phyloP scores from a whole-genome alignment of 2,329 filamentous ascomycete genomes.

The Aureobasidium sp. region DNA sequence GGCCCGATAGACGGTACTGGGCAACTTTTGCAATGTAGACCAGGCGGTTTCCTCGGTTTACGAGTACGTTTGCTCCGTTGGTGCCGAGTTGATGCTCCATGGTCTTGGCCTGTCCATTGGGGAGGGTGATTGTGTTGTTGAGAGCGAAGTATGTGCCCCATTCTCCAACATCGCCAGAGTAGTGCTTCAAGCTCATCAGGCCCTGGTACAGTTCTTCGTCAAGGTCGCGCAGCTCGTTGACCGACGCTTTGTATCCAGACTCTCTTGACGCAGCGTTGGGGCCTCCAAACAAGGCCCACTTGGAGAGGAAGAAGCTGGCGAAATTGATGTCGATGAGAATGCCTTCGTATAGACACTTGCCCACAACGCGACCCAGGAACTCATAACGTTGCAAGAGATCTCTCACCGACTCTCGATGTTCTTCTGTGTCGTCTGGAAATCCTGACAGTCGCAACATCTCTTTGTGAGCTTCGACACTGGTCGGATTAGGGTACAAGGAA shows the following conservation, averaged over 20 bases:
- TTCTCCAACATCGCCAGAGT: constrained; percentile 68
- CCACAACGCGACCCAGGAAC: constrained; percentile 84
- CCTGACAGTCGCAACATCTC: constrained; percentile 30
- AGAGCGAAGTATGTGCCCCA: constrained; percentile 85
- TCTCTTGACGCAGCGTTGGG: constrained; percentile 54
- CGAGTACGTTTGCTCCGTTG: constrained; percentile 63
- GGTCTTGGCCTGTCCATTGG: constrained; percentile 41
- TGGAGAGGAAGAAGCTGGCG: constrained; percentile 89
- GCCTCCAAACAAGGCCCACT: constrained; percentile 76
- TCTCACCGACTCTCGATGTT: constrained; percentile 49
- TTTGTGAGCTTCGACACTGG: constrained; percentile 19
- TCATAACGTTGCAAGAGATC: constrained; percentile 69
- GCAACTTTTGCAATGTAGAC: constrained; percentile 93
- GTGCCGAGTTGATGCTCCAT: constrained; percentile 67
- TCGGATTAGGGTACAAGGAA: constrained; percentile 80
- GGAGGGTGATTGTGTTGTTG: constrained; percentile 52
- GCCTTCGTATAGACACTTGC: constrained; percentile 95
- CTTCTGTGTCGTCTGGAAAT: constrained; percentile 43
- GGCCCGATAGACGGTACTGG: constrained; percentile 72
- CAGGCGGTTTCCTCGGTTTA: constrained; percentile 86
- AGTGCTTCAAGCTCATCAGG: constrained; percentile 73
- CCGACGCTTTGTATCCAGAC: constrained; percentile 73
- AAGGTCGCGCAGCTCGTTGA: constrained; percentile 88
- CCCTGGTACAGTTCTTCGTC: constrained; percentile 88
- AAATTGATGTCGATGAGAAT: constrained; percentile 91